These are phyloP conservation scores for Pestalotiopsis sp. DNA, from an alignment of 2,329 filamentous ascomycete genomes.

Conservation along the genomic window DNA sequence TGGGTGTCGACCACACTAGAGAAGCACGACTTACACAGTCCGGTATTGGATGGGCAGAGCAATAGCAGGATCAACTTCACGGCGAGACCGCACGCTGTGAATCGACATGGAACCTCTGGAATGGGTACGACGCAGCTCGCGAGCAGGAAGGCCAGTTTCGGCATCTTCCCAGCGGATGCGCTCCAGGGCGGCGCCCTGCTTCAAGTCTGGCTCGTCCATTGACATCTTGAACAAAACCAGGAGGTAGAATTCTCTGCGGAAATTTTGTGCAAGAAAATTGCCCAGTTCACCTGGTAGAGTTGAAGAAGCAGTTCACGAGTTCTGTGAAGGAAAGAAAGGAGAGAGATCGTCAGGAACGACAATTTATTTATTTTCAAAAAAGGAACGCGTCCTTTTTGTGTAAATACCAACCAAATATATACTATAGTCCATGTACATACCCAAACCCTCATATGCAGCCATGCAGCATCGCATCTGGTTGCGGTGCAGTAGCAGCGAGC, in stretches of 20 bases:
- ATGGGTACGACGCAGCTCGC: conserved; percentile 26
- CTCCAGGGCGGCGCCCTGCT: conserved; percentile 24
- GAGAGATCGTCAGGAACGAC: not conserved
- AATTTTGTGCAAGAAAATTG: not conserved
- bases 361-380: not conserved
- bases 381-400: not conserved
- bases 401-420: conserved; percentile 12
- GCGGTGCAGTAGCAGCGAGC: conserved; percentile 2
- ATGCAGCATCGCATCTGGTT: conserved; percentile 5
- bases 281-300: not conserved
- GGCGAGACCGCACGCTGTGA: conserved; percentile 39
- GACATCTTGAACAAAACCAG: not conserved
- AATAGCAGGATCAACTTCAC: conserved; percentile 43
- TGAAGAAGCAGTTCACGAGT: conserved; percentile 1
- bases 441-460: not conserved
- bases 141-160: conserved; percentile 31
- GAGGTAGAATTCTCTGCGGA: not conserved
- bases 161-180: conserved; percentile 42
- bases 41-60: conserved; percentile 58
- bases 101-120: conserved; percentile 45
- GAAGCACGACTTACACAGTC: conserved; percentile 46
- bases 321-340: not conserved
- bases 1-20: not conserved
- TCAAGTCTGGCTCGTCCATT: conserved; percentile 31
- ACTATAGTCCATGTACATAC: not conserved